These are phyloP conservation scores for Potentilla sterilis DNA, from an alignment of 306 rosid species.

Conservation along the genomic window DNA sequence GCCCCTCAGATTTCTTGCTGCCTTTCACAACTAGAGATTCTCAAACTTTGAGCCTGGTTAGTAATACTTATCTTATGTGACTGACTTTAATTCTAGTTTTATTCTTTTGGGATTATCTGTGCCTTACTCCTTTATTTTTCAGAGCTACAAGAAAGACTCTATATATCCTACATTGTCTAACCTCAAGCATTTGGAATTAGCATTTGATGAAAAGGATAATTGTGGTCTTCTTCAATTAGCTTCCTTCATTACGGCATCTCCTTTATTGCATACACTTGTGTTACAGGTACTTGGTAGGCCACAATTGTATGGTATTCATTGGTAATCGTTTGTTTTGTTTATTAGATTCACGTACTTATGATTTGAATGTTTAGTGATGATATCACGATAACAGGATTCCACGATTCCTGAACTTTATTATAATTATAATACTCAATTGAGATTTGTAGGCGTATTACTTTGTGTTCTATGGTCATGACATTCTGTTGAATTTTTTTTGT, in stretches of 20 bases:
- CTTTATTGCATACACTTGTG: not conserved
- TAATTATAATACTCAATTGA: too few species aligned
- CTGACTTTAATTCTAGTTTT: too few species aligned
- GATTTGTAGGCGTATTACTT: too few species aligned
- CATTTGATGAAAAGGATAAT: not conserved
- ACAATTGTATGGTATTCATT: too few species aligned
- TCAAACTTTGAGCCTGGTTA: not conserved
- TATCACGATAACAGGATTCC: too few species aligned
- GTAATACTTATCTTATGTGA: not conserved
- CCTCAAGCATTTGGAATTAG: not conserved
- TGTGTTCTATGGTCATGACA: too few species aligned
- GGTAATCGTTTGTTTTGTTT: too few species aligned
- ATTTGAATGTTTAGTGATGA: too few species aligned
- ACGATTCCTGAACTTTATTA: too few species aligned
- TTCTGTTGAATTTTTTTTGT: too few species aligned
- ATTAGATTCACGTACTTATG: not conserved
- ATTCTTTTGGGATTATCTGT: not conserved
- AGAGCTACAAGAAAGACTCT: not conserved
- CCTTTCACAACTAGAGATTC: constrained; percentile 10
- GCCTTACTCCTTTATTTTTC: not conserved
- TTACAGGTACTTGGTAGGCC: not conserved
- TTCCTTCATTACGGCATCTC: not conserved
- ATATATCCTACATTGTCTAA: not conserved
- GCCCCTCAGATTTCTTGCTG: not conserved
- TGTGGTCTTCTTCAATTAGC: not conserved